These are phyloP conservation scores for Coemansia sp. DNA, from an alignment of 192 early-diverging fungal species.

Conservation along the genomic window DNA sequence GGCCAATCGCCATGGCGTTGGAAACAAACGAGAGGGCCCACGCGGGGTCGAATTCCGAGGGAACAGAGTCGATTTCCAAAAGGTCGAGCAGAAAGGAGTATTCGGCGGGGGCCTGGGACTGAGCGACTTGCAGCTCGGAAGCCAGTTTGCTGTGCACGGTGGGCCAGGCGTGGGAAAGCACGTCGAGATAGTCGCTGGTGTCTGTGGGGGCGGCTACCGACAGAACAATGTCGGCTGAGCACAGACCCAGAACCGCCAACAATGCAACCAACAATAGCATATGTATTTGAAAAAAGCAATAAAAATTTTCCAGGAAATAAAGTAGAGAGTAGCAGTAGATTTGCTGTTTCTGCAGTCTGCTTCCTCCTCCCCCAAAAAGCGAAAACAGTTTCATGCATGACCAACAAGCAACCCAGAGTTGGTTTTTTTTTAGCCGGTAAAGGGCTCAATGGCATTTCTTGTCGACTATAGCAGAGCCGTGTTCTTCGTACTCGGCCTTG, in stretches of 20 bases:
- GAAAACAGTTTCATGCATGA: too few relatives aligned
- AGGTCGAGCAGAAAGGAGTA: slow-evolving; percentile 29
- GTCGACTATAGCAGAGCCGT: slow-evolving; percentile 78
- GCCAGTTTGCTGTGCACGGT: slow-evolving; percentile 30
- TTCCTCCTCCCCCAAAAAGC: too few relatives aligned
- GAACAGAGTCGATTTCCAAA: slow-evolving; percentile 25
- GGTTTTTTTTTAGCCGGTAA: too few relatives aligned
- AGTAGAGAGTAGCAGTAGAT: too few relatives aligned
- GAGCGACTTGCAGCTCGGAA: slow-evolving; percentile 20
- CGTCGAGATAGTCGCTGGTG: slow-evolving; percentile 25
- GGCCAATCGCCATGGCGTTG: slow-evolving; percentile 29
- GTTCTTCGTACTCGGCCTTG: slow-evolving; percentile 91
- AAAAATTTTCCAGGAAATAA: too few relatives aligned
- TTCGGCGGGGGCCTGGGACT: slow-evolving; percentile 33
- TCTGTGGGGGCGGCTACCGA: slow-evolving; percentile 28
- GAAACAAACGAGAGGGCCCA: slow-evolving; percentile 35
- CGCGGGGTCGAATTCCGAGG: slow-evolving; percentile 15
- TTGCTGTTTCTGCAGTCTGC: too few relatives aligned
- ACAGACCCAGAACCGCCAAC: background rate
- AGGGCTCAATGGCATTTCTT: slow-evolving; percentile 74
- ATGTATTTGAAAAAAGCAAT: too few relatives aligned
- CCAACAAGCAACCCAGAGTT: too few relatives aligned
- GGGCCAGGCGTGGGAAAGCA: slow-evolving; percentile 40
- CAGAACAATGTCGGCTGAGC: slow-evolving; percentile 37
- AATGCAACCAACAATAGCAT: slow-evolving; percentile 1